These are phyloP conservation scores for Gentiana dahurica DNA, from an alignment of 257 asterid genomes.

Conservation along the genomic window DNA sequence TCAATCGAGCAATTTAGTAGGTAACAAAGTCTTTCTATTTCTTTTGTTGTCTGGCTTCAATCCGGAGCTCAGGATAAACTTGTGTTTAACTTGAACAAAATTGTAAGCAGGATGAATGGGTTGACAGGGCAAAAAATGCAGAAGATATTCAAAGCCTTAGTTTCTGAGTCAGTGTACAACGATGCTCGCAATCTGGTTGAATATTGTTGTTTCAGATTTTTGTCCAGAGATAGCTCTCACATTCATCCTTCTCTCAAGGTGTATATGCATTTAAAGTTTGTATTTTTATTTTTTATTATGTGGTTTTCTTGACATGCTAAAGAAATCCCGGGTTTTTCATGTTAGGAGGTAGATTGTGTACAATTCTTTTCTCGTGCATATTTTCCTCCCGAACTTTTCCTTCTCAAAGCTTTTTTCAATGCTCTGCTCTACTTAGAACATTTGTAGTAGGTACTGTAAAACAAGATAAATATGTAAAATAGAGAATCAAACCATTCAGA, in stretches of 20 bases:
- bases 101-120: slow-evolving; percentile 85
- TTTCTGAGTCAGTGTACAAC: slow-evolving; percentile 49
- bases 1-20: slow-evolving; percentile 97
- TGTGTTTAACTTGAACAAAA: too few species aligned
- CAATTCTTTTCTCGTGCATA: neutral
- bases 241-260: slow-evolving; percentile 95
- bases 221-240: slow-evolving; percentile 60
- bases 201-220: slow-evolving; percentile 91
- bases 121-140: slow-evolving; percentile 85
- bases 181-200: slow-evolving; percentile 86
- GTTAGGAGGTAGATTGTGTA: neutral
- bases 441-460: too few species aligned
- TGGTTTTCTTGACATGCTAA: too few species aligned
- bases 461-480: too few species aligned
- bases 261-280: slow-evolving; percentile 9
- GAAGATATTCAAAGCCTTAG: slow-evolving; percentile 78
- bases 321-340: neutral
- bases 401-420: neutral
- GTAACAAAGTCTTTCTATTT: slow-evolving; percentile 20
- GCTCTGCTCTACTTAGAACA: neutral
- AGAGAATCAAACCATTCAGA: too few species aligned
- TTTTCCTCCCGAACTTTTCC: neutral
- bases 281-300: neutral
- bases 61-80: too few species aligned
- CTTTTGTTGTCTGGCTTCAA: too few species aligned